Evolutionary conservation across 495 filamentous ascomycete species (phyloP).

Genomic region (Physcia stellaris): DNA sequence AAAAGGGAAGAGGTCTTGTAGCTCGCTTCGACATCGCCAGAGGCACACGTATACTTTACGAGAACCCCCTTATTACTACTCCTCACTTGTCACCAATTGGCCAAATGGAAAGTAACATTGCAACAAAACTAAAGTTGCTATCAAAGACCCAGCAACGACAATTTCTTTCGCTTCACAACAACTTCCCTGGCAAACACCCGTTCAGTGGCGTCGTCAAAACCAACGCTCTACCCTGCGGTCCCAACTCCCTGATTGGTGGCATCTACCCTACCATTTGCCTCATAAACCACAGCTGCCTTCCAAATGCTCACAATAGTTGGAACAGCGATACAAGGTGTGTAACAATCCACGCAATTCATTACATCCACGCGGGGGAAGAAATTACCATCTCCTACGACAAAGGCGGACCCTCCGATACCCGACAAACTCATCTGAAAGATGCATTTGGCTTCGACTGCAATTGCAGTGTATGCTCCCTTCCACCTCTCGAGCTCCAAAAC

Average conservation of each 20-base stretch:
- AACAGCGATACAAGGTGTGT: too few species aligned
- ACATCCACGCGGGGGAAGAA: too few species aligned
- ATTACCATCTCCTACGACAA: constrained; percentile 26
- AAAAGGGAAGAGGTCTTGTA: too few species aligned
- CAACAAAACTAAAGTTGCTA: too few species aligned
- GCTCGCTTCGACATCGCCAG: too few species aligned
- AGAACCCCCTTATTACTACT: too few species aligned
- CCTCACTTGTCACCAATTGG: too few species aligned
- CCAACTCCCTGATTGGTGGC: constrained; percentile 18
- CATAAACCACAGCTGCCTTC: constrained; percentile 30
- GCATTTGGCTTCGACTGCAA: constrained; percentile 27
- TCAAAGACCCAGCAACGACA: constrained; percentile 24
- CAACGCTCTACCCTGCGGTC: constrained; percentile 25
- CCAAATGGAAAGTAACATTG: too few species aligned
- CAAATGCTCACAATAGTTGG: constrained; percentile 29
- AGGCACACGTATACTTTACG: too few species aligned
- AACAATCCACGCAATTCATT: too few species aligned
- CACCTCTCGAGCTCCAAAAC: constrained; percentile 11
- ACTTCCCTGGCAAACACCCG: constrained; percentile 21
- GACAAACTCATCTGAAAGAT: constrained; percentile 19
- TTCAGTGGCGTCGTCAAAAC: constrained; percentile 25
- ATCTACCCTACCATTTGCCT: constrained; percentile 23
- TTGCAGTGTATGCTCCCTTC: constrained; percentile 24
- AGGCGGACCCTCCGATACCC: constrained; percentile 15
- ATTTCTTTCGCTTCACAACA: constrained; percentile 30